phyloP scores from a whole-genome alignment of 164 flowering plant species.

The Cinnamomum micranthum region DNA sequence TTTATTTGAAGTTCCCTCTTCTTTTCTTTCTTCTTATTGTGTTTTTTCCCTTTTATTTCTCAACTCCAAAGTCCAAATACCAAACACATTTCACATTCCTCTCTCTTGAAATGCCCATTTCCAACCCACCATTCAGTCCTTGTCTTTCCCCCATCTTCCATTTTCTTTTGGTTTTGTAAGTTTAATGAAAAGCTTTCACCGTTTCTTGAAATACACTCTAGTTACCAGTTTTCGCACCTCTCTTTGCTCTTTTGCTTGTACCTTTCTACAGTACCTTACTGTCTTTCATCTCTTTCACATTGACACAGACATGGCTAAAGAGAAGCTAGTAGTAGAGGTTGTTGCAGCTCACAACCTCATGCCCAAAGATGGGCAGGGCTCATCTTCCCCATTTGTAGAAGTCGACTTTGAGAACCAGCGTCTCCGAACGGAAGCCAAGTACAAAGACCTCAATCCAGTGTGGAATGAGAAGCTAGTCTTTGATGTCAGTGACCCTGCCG shows the following conservation, averaged over 20 bases:
- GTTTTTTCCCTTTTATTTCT: too few species aligned
- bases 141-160: not conserved
- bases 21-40: too few species aligned
- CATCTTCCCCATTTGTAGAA: conserved; percentile 71
- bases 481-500: conserved; percentile 47
- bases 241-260: not conserved
- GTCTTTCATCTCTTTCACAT: not conserved
- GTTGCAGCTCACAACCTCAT: conserved; percentile 62
- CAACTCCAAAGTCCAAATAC: too few species aligned
- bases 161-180: not conserved
- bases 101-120: not conserved
- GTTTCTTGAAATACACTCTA: not conserved
- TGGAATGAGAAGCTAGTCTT: conserved; percentile 81
- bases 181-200: not conserved
- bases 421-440: conserved; percentile 53
- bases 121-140: not conserved
- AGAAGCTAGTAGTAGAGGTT: conserved; percentile 85
- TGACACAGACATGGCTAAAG: conserved; percentile 12
- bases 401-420: conserved; percentile 71
- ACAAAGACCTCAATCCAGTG: conserved; percentile 71
- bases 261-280: not conserved
- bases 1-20: too few species aligned
- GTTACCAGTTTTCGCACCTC: not conserved
- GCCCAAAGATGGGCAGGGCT: conserved; percentile 75
- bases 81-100: not conserved